Conservation (phyloP, 129 eudicot species). For the Sambucus nigra region DNA sequence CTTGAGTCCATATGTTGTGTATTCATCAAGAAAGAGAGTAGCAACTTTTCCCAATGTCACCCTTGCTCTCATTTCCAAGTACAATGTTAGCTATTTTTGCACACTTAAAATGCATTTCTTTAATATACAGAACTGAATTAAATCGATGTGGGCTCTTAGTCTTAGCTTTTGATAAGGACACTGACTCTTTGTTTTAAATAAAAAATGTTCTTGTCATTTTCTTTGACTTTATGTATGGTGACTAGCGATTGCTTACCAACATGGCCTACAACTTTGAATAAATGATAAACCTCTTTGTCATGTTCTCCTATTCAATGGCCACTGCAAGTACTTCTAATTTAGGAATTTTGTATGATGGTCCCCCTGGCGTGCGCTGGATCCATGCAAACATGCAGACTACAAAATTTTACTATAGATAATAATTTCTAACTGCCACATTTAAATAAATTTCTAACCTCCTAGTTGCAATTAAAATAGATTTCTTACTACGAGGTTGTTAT, state of each 20-base stretch:
- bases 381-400: too few species aligned
- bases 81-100: background rate
- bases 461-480: too few species aligned
- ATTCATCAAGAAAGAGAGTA: background rate
- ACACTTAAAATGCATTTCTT: background rate
- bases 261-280: background rate
- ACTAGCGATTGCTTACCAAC: background rate
- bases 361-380: too few species aligned
- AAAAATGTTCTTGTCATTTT: background rate
- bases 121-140: background rate
- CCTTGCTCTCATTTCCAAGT: background rate
- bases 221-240: conserved; percentile 1
- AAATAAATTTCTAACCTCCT: too few species aligned
- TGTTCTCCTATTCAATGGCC: background rate
- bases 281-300: background rate
- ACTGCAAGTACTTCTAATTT: background rate
- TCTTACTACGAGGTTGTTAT: too few species aligned
- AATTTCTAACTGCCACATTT: too few species aligned
- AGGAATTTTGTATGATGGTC: too few species aligned
- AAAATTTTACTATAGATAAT: too few species aligned
- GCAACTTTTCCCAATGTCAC: background rate
- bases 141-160: background rate
- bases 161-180: background rate
- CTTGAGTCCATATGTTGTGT: background rate
- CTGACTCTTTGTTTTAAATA: background rate